phyloP scores from a whole-genome alignment of 2,329 filamentous ascomycete genomes.

The Claviceps quebecensis region DNA sequence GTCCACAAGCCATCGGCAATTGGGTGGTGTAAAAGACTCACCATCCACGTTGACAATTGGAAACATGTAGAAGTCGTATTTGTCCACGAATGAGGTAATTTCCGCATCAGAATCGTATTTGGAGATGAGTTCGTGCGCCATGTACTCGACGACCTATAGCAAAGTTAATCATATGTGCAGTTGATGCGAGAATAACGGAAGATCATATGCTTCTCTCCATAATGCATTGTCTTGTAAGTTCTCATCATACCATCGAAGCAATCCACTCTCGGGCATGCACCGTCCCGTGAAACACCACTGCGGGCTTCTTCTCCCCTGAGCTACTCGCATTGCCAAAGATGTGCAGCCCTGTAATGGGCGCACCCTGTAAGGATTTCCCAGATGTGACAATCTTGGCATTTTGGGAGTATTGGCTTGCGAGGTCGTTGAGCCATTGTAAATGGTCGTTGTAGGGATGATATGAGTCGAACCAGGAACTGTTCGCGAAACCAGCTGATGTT shows the following conservation, averaged over 20 bases:
- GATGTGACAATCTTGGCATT: constrained; percentile 34
- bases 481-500: constrained; percentile 12
- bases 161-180: not conserved
- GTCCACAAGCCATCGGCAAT: too few relatives aligned
- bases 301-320: constrained; percentile 26
- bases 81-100: constrained; percentile 35
- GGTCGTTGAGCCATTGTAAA: constrained; percentile 30
- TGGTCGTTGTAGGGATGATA: constrained; percentile 41
- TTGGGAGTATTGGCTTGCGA: constrained; percentile 25
- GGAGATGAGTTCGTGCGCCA: constrained; percentile 34
- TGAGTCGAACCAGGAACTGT: constrained; percentile 33
- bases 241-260: constrained; percentile 29
- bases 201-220: too few relatives aligned
- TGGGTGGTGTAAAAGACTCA: constrained; percentile 13
- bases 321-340: constrained; percentile 34
- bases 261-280: constrained; percentile 51
- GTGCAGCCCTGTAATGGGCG: constrained; percentile 47
- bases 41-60: constrained; percentile 49
- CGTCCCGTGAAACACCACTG: constrained; percentile 41
- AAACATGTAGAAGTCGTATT: constrained; percentile 53
- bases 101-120: constrained; percentile 26
- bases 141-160: constrained; percentile 30
- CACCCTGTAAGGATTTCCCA: constrained; percentile 32
- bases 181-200: not conserved
- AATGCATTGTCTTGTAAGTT: not conserved